A percentile compares a stretch with the other conserved stretches of the same genome.
These are phyloP conservation scores for Nakazawaea wickerhamii DNA, from an alignment of 805 yeast genomes.

Conservation along the genomic window DNA sequence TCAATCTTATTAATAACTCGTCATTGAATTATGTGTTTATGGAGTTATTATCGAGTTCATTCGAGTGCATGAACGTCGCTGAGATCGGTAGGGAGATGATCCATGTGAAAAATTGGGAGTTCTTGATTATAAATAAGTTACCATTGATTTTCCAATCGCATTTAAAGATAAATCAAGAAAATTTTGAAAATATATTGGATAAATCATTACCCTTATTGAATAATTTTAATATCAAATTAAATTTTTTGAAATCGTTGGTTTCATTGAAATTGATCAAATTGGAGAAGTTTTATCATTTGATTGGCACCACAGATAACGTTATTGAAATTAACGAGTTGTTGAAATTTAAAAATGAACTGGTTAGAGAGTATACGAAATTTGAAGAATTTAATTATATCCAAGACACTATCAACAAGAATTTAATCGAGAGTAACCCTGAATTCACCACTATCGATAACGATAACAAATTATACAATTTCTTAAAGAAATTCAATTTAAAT, in stretches of 20 bases:
- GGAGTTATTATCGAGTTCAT: constrained; percentile 7
- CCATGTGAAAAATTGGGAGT: constrained; percentile 6
- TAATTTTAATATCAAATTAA: neutral
- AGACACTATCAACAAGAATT: constrained; percentile 22
- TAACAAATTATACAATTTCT: constrained; percentile 40
- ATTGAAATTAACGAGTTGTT: constrained; percentile 26
- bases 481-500: constrained; percentile 30
- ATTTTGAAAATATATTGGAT: constrained; percentile 8
- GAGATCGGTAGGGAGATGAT: neutral
- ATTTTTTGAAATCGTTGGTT: constrained; percentile 7
- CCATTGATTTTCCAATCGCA: constrained; percentile 3
- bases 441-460: constrained; percentile 48
- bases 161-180: constrained; percentile 9
- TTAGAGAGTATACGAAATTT: constrained; percentile 20
- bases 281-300: constrained; percentile 10
- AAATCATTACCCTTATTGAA: constrained; percentile 2
- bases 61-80: constrained; percentile 9
- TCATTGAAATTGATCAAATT: constrained; percentile 10
- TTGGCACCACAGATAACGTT: constrained; percentile 21
- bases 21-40: constrained; percentile 7
- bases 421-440: constrained; percentile 40
- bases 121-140: constrained; percentile 8
- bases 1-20: constrained; percentile 4
- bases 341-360: constrained; percentile 27
- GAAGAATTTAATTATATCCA: constrained; percentile 22